Evolutionary conservation across 352 stramenopile species (phyloP), one percentile per base, ranked within the genome.

Genomic region (Phytopythium boreale): DNA sequence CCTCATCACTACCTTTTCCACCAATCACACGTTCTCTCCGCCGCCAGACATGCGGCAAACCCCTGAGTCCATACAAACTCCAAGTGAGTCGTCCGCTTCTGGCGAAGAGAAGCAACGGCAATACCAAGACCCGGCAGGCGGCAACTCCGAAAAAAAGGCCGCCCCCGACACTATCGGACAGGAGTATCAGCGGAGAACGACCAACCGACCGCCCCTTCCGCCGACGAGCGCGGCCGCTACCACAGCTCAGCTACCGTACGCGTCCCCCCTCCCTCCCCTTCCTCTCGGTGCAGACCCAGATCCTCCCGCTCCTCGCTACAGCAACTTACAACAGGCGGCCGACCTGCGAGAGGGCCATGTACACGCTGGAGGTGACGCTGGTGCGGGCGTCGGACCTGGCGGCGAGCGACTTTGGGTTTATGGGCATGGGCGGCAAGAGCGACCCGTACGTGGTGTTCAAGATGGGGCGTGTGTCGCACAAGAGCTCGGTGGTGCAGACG

Each of bases 401-500:
- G 15, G 73, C 76, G 39, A 84, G 76, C 52, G 81, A 90, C 66
- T 88, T 87, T 24, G 75, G 76, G 26, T 85, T 90, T 67, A 76
- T 89, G 69, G 80, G 78, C 22, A 82, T 91, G 20, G 82, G 80
- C 52, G 82, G 82, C 63, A 89, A 91, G 68, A 89, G 80, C 62
- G 82, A 91, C 70, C 82, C 82, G 66, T 91, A 91, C 68, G 79
- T 91, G 57, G 62, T 80, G 26, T 74, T 91, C 61, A 84, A 88
- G 50, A 58, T 89, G 47, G 80, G 75, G 4, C 70, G 69, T 58
- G 60, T 75, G 47, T 67, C 66, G 43, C 74, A 84, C 29, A 88
- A 88, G 66, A 87, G 73, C 52, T 84, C 79, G 36, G 74, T 83
- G 12, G 61, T 89, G 24, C 64, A 50, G 19, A 72, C 64, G 55